These are phyloP conservation scores for Collybiopsis luxurians DNA, from an alignment of 768 basidiomycete genomes.

Conservation along the genomic window DNA sequence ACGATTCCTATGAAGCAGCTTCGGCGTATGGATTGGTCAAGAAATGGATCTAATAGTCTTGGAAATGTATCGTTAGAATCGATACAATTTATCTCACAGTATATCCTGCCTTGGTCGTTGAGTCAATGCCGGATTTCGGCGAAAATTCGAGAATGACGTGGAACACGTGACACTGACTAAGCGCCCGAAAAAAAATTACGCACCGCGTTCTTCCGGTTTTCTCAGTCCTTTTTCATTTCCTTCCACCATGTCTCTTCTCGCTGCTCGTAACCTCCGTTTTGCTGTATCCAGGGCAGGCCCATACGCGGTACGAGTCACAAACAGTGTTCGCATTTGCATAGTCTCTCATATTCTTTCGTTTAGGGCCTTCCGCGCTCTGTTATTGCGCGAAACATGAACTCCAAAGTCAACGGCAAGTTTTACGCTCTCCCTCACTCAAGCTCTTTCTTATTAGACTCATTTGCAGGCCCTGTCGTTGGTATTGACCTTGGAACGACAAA, in stretches of 20 bases:
- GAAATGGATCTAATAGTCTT: too few species aligned
- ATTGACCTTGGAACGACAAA: slow-evolving; percentile 96
- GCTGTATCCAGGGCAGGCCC: slow-evolving; percentile 57
- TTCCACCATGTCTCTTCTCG: slow-evolving; percentile 66
- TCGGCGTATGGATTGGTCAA: too few species aligned
- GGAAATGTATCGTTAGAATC: too few species aligned
- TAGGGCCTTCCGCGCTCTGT: slow-evolving; percentile 68
- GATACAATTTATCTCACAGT: too few species aligned
- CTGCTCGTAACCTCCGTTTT: slow-evolving; percentile 60
- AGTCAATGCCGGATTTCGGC: background rate
- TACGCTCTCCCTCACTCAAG: slow-evolving; percentile 11
- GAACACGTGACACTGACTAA: slow-evolving; percentile 1
- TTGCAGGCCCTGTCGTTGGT: slow-evolving; percentile 82
- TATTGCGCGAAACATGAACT: slow-evolving; percentile 92
- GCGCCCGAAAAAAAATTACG: background rate
- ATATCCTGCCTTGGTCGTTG: too few species aligned
- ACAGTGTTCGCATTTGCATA: background rate
- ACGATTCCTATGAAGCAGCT: too few species aligned
- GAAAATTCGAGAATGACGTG: slow-evolving; percentile 6
- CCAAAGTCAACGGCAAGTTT: slow-evolving; percentile 69
- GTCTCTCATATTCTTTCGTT: slow-evolving; percentile 7
- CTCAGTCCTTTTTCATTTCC: slow-evolving; percentile 37
- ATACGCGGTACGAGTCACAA: slow-evolving; percentile 51
- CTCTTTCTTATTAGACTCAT: background rate
- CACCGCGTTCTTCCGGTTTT: slow-evolving; percentile 5